These are phyloP conservation scores for Ogataea nonfermentans DNA, from an alignment of 805 yeast genomes.

Conservation along the genomic window DNA sequence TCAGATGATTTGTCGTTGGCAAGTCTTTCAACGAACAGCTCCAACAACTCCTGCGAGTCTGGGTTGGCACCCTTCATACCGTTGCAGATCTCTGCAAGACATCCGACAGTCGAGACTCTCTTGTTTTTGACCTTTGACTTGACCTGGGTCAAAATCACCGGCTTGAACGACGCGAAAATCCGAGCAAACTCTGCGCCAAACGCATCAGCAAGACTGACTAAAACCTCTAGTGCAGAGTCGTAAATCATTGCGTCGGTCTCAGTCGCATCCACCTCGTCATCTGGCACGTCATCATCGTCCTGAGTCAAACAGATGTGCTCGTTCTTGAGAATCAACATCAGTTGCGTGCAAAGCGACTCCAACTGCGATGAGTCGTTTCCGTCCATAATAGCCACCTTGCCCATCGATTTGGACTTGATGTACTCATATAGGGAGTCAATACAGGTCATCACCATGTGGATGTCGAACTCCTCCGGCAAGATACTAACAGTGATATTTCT, in stretches of 20 bases:
- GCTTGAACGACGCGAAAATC: conserved; percentile 71
- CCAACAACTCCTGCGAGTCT: conserved; percentile 65
- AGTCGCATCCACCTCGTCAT: conserved; percentile 47
- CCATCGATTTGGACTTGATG: conserved; percentile 52
- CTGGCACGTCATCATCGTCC: conserved; percentile 47
- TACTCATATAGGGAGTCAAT: conserved; percentile 73
- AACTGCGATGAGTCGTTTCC: conserved; percentile 52
- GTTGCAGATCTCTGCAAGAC: conserved; percentile 82
- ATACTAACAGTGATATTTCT: conserved; percentile 62
- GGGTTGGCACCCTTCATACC: conserved; percentile 70
- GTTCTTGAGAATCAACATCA: conserved; percentile 72
- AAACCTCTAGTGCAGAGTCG: conserved; percentile 83
- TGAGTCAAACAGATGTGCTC: conserved; percentile 81
- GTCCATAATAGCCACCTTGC: conserved; percentile 69
- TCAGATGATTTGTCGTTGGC: conserved; percentile 76
- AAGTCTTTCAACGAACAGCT: conserved; percentile 65
- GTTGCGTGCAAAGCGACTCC: conserved; percentile 66
- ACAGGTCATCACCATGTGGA: conserved; percentile 74
- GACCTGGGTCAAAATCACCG: conserved; percentile 54
- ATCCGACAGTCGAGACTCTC: conserved; percentile 83
- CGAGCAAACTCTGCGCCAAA: conserved; percentile 73
- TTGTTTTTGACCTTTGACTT: conserved; percentile 65
- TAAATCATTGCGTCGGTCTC: conserved; percentile 66
- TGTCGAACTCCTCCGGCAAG: conserved; percentile 78
- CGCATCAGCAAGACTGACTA: conserved; percentile 72